Evolutionary conservation across 2,329 filamentous ascomycete species (phyloP).

Genomic region (Spiromastix sp.): DNA sequence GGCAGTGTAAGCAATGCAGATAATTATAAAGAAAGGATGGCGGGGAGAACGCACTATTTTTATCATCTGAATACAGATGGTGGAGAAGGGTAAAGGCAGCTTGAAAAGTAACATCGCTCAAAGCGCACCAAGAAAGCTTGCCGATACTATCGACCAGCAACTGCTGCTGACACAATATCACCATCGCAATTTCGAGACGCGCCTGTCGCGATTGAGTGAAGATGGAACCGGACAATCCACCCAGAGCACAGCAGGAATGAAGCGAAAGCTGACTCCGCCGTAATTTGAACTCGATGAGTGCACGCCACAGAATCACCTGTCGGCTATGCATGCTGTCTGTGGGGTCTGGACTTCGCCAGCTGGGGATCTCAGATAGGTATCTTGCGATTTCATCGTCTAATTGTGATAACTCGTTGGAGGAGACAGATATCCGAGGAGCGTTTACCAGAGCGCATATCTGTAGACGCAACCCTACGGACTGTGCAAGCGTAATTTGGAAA

Average conservation of each 20-base stretch:
- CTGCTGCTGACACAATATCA: conserved; percentile 28
- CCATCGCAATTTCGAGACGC: conserved; percentile 26
- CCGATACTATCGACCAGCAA: conserved; percentile 23
- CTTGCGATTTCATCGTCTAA: conserved; percentile 30
- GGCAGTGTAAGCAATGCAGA: neutral
- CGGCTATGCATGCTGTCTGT: conserved; percentile 20
- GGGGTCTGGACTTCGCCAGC: conserved; percentile 17
- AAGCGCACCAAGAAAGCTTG: conserved; percentile 20
- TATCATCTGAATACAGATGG: conserved; percentile 18
- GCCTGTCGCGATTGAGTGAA: conserved; percentile 26
- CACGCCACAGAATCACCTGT: conserved; percentile 22
- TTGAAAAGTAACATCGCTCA: conserved; percentile 28
- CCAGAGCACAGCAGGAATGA: conserved; percentile 29
- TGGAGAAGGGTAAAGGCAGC: conserved; percentile 29
- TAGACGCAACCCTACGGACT: conserved; percentile 15
- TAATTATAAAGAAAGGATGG: conserved; percentile 9
- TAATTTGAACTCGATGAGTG: conserved; percentile 25
- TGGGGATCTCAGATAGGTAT: conserved; percentile 24
- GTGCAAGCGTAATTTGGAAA: conserved; percentile 21
- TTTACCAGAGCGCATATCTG: conserved; percentile 17
- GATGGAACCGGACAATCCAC: conserved; percentile 20
- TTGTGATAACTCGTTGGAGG: conserved; percentile 28
- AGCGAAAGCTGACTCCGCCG: conserved; percentile 28
- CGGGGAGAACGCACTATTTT: conserved; percentile 4
- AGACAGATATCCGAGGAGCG: conserved; percentile 11